A percentile compares a stretch with the other conserved stretches of the same genome.
Conservation (phyloP, 2,329 filamentous ascomycete genomes). For the Penicillium sp. region DNA sequence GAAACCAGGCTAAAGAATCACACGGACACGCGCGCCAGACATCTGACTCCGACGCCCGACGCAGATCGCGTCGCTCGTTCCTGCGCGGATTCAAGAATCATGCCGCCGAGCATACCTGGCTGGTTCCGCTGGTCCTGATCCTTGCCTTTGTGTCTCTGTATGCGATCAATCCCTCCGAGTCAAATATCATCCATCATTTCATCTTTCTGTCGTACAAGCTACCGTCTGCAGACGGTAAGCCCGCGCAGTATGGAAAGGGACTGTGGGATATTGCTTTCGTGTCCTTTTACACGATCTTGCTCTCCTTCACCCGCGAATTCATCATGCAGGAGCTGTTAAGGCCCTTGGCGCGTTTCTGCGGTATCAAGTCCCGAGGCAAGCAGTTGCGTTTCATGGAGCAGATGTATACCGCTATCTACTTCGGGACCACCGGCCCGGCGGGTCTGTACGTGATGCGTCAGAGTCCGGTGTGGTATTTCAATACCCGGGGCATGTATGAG, state of each 20-base stretch:
- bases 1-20: background rate
- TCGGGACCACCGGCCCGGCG: conserved; percentile 71
- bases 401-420: conserved; percentile 86
- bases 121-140: conserved; percentile 67
- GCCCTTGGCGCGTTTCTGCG: conserved; percentile 66
- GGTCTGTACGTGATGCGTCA: conserved; percentile 85
- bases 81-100: conserved; percentile 33
- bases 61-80: conserved; percentile 2
- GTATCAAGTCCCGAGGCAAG: conserved; percentile 68
- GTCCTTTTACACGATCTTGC: conserved; percentile 77
- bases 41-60: background rate
- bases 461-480: conserved; percentile 93
- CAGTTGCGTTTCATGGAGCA: conserved; percentile 92
- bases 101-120: conserved; percentile 54
- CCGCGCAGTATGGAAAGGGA: conserved; percentile 79
- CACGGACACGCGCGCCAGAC: background rate
- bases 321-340: conserved; percentile 84
- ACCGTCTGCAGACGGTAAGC: conserved; percentile 35
- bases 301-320: conserved; percentile 89
- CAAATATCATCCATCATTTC: conserved; percentile 73
- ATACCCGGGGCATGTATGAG: conserved; percentile 83
- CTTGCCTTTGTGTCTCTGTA: conserved; percentile 63
- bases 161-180: conserved; percentile 67
- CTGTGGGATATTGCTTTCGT: conserved; percentile 78
- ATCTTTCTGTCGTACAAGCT: conserved; percentile 86